Percentiles rank a stretch among this genome's conserved stretches.
Conservation (phyloP, 2,329 filamentous ascomycete species). For the Cyclaneusma minus region DNA sequence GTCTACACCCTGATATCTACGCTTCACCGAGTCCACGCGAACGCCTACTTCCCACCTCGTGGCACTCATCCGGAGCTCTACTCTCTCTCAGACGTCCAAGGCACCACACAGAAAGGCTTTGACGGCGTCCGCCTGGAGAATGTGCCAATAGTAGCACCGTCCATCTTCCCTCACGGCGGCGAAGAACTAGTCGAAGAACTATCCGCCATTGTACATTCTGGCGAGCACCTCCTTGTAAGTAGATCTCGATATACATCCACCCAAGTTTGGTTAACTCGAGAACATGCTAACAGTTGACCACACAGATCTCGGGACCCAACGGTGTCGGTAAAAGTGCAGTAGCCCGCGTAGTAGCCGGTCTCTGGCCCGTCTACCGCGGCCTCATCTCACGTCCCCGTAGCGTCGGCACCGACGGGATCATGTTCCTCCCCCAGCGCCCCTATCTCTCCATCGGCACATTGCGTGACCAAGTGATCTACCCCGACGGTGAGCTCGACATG, state of each 20-base stretch:
- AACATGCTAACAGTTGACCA: slow-evolving; percentile 7
- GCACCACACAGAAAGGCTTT: slow-evolving; percentile 86
- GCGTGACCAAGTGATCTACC: slow-evolving; percentile 95
- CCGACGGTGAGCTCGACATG: slow-evolving; percentile 92
- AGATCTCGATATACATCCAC: no score
- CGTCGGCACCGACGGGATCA: slow-evolving; percentile 78
- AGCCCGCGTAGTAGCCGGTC: slow-evolving; percentile 69
- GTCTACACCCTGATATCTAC: slow-evolving; percentile 94
- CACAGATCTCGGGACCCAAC: slow-evolving; percentile 78
- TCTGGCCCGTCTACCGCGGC: slow-evolving; percentile 94
- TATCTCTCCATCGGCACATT: slow-evolving; percentile 87
- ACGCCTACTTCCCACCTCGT: slow-evolving; percentile 61
- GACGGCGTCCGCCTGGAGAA: slow-evolving; percentile 88
- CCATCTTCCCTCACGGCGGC: slow-evolving; percentile 75
- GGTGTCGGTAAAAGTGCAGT: slow-evolving; percentile 90
- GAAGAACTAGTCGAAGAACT: slow-evolving; percentile 83
- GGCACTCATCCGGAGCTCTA: slow-evolving; percentile 64
- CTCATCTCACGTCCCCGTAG: slow-evolving; percentile 75
- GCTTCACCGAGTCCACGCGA: slow-evolving; percentile 80
- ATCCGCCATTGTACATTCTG: slow-evolving; percentile 75
- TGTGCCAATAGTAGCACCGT: slow-evolving; percentile 81
- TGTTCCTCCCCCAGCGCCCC: slow-evolving; percentile 91
- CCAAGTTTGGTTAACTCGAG: not conserved
- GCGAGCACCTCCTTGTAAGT: slow-evolving; percentile 69
- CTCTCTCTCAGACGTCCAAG: slow-evolving; percentile 81